phyloP scores from a whole-genome alignment of 495 filamentous ascomycete genomes.

The Penicillium desertorum region DNA sequence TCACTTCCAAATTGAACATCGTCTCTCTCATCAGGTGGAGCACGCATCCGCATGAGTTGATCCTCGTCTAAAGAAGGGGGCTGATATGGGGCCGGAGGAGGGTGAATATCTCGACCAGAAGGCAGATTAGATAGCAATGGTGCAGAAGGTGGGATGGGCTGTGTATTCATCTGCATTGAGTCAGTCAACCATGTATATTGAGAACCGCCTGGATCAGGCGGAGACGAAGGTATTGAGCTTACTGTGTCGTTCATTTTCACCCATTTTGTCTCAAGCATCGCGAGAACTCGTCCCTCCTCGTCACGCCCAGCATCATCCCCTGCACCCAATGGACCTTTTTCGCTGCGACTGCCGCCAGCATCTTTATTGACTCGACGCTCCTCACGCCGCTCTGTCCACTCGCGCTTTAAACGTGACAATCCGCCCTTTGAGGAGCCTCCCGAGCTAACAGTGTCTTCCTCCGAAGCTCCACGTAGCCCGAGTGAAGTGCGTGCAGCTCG shows the following conservation, averaged over 20 bases:
- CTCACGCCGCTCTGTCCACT: constrained; percentile 50
- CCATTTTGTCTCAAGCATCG: constrained; percentile 89
- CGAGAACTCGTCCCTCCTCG: constrained; percentile 82
- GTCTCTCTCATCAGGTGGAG: constrained; percentile 38
- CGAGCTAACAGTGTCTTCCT: constrained; percentile 19
- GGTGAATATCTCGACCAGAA: constrained; percentile 83
- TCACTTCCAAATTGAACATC: constrained; percentile 37
- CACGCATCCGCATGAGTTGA: constrained; percentile 51
- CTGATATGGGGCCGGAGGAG: constrained; percentile 55
- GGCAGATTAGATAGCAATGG: constrained; percentile 75
- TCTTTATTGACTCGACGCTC: constrained; percentile 67
- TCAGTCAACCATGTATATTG: constrained; percentile 1
- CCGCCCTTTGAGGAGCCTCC: constrained; percentile 44
- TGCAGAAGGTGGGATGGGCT: constrained; percentile 67
- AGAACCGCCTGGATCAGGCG: too few relatives aligned
- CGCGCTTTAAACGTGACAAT: constrained; percentile 46
- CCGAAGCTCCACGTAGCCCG: constrained; percentile 46
- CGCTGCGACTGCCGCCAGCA: constrained; percentile 54
- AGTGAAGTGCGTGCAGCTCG: constrained; percentile 68
- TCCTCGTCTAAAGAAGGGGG: constrained; percentile 57
- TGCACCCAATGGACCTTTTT: constrained; percentile 66
- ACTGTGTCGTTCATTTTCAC: constrained; percentile 89
- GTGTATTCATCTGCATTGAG: constrained; percentile 69
- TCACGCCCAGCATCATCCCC: constrained; percentile 78
- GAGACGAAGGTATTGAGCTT: too few relatives aligned